Percentiles rank a stretch among this genome's conserved stretches.
phyloP scores from a whole-genome alignment of 495 filamentous ascomycete genomes.

The Immersiella caudata region DNA sequence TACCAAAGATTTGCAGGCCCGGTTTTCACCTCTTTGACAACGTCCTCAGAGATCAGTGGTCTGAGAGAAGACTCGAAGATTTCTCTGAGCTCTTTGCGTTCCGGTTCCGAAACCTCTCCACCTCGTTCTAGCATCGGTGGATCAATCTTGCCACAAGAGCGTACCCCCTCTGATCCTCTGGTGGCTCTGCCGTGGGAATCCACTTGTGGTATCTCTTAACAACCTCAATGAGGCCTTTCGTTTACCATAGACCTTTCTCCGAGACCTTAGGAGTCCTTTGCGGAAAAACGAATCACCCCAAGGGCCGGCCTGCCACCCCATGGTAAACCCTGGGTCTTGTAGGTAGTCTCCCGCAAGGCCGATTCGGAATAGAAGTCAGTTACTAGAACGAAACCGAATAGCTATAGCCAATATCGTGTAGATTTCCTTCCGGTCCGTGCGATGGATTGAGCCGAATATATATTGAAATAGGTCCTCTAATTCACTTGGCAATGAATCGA shows the following conservation, averaged over 20 bases:
- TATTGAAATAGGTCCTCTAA: not conserved
- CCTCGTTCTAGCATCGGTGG: conserved; percentile 3
- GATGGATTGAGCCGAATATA: conserved; percentile 1
- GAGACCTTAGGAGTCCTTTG: not conserved
- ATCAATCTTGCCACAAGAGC: too few species aligned
- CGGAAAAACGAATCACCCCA: not conserved
- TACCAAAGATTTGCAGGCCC: not conserved
- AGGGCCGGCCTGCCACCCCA: not conserved
- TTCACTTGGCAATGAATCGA: not conserved
- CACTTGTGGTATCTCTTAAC: too few species aligned
- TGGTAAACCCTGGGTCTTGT: not conserved
- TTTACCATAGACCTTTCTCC: not conserved
- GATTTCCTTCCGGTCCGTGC: not conserved
- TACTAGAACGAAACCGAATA: not conserved
- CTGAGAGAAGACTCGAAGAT: not conserved
- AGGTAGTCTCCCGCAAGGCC: not conserved
- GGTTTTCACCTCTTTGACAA: not conserved
- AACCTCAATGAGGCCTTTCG: too few species aligned
- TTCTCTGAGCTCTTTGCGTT: not conserved
- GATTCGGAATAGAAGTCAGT: not conserved
- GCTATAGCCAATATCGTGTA: not conserved
- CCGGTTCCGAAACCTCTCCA: not conserved
- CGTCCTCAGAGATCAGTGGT: not conserved
- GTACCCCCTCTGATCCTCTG: too few species aligned
- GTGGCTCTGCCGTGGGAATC: too few species aligned